Base-by-base conservation (phyloP, 176 grass and related monocot species). In the Aegilops speltoides region DNA sequence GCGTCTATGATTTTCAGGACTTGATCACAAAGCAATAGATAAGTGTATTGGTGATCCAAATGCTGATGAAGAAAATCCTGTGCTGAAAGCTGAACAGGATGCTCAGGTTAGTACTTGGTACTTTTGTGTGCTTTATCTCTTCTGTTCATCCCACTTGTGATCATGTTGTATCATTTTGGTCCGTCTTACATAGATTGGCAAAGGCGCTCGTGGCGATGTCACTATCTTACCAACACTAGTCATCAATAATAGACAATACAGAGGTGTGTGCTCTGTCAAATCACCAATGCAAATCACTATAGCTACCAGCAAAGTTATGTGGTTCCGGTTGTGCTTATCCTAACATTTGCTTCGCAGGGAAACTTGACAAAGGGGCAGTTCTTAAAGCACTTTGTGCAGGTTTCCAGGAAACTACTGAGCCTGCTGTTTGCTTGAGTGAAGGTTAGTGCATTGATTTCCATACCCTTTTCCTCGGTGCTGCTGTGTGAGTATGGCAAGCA, bases 201-300 rank as follows among this genome's bases (percentile, higher is more conserved):
- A 97, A 76, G 89, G 93, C 12, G 87, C 88, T 78, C 92, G 95
- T 86, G 92, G 95, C 36, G 95, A 97, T 75, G 95, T 97, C 83
- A 97, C 95, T 79, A 97, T 97, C 74, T 90, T 97, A 61, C 95
- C 95, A 38, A 97, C 95, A 73, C 92, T 97, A 14, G 95, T 97
- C 38, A 97, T 97, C 80, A 97, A 97, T 82, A 95, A 93, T 79
- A 97, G 95, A 92, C 95, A 97, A 84, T 97, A 97, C 48, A 90
- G 95, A 92, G 95, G 95, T 97, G 31, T 68, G 68, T 84, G 17
- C 46, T 90, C 10, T 56, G 79, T 76, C 60, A 59, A 78, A 46
- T 15, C 33, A 17, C 48, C 16, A 54, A 54, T 7, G 16, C 60
- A 61, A 79, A 15, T 22, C 26, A 9, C 6, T 83, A 73, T 79